phyloP scores from a whole-genome alignment of 1,139 yeast species.

The Nakaseomyces nivariensis region DNA sequence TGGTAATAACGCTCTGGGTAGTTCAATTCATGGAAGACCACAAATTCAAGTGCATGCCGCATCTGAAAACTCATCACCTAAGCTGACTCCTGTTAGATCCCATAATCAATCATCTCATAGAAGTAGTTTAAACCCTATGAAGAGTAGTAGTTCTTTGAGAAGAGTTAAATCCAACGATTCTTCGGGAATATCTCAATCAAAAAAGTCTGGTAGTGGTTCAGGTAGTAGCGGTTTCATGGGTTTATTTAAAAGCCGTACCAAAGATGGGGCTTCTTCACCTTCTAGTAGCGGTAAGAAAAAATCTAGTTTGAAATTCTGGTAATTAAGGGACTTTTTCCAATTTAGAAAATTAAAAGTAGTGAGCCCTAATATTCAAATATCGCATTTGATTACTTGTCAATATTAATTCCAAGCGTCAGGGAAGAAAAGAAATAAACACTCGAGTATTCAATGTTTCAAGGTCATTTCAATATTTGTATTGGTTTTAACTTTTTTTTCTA shows the following conservation, averaged over 20 bases:
- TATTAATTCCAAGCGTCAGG: neutral
- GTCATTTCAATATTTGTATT: neutral
- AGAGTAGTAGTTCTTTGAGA: conserved; percentile 3
- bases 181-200: neutral
- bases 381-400: neutral
- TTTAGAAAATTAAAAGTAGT: no score
- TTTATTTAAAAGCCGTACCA: neutral
- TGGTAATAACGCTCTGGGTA: conserved; percentile 12
- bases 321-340: neutral
- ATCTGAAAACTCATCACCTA: conserved; percentile 1
- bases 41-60: conserved; percentile 2
- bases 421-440: no score
- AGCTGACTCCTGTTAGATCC: conserved; percentile 5
- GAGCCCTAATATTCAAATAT: neutral
- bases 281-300: neutral
- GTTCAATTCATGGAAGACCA: conserved; percentile 1
- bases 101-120: conserved; percentile 6
- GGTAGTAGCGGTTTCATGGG: neutral
- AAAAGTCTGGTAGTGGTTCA: neutral
- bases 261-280: conserved; percentile 2
- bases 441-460: no score
- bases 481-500: neutral
- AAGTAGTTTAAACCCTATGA: neutral
- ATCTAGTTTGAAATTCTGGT: conserved; percentile 2
- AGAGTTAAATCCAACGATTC: conserved; percentile 14